Base-by-base conservation (phyloP, 163 green algal species). In the Chloromonas sp. region DNA sequence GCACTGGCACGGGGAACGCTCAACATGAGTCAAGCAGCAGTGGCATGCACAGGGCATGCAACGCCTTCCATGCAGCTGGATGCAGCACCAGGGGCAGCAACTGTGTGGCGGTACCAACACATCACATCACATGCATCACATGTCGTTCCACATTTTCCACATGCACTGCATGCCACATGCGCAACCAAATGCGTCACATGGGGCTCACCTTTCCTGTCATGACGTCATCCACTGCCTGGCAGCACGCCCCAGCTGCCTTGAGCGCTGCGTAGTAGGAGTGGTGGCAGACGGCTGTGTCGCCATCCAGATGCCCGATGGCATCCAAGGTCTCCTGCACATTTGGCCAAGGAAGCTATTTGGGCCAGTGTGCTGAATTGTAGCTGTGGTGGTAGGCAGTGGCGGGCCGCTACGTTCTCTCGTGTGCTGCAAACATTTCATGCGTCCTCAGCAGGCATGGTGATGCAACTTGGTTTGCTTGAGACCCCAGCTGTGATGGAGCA, bases 271-370 rank as follows among this genome's bases (percentile, higher is more conserved):
- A 14, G 77, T 94, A 97, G n/a, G 92, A 95, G 85, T 90, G 86
- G 59, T 88, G 86, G 8, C 86, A 94, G 77, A 98, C 87, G 58
- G 90, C 91, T 1, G 96, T 99, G 91, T 99, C 96, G 0, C 85
- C 87, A 88, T 99, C 96, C 71, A 99, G 88, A 79, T 92, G 89
- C 0, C 91, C 92, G 0, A 96, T 89, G 3, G 84, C 87, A 3
- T 83, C 86, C 2, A 87, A 84, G 71, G 84, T 36, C 2, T 79
- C 94, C 91, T 3, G 89, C 84, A 8, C 60, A 60, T 79, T 15
- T 74, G 66, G 66, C 5, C 11, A 15, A 74, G 66, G 66, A 74
- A 11, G 66, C 66, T 74, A 74, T 74, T 74, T 74, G 5, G 8
- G 66, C 66, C 8, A 3, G 66, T 15, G 66, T 74, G 66, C 66